Base-by-base conservation (phyloP, 306 rosid genomes). In the Prosopis cineraria region DNA sequence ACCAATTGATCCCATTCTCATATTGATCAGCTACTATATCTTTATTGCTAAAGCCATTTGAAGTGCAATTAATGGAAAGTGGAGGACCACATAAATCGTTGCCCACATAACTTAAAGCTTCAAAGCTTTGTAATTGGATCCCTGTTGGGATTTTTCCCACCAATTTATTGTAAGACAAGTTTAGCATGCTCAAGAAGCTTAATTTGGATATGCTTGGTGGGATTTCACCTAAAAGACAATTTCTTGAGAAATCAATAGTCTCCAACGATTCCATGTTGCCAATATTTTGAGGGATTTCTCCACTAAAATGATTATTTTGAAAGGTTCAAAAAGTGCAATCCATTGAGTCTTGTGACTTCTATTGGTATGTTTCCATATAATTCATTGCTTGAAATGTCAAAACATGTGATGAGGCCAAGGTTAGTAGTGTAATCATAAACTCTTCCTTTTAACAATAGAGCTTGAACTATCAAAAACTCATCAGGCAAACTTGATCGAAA, bases 81-180 rank as follows among this genome's bases (percentile, higher is more conserved):
- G 83, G 83, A 20, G 56, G 68, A 31, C 85, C 84, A 0, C 84
- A 84, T 0, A 84, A 47, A 40, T 59, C 8, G 10, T 80, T 84
- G 6, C 78, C 82, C 1, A 53, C 0, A 40, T 65, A 82, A 48
- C 20, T 72, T 17, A 82, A 82, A 4, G 62, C 80, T 2, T 70
- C 77, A 25, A 82, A 64, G 48, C 36, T 59, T 53, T 82, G 82
- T 37, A 82, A 56, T 29, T 79, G 82, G 68, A 67, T 66, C 39
- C 82, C 82, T 9, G 53, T 59, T 27, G 84, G 84, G 33, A 85
- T 72, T 63, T 60, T 8, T 0, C 86, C 84, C 1, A 27, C 71
- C 56, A 85, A 77, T 20, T 71, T 5, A 43, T 85, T 82, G 56
- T 53, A 40, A 22, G 86, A 85, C 77, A 85, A 72, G 70, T 85